A percentile compares a stretch with the other conserved stretches of the same genome.
Evolutionary conservation across 805 yeast species (phyloP).

Genomic region (Dipodascus albidus): DNA sequence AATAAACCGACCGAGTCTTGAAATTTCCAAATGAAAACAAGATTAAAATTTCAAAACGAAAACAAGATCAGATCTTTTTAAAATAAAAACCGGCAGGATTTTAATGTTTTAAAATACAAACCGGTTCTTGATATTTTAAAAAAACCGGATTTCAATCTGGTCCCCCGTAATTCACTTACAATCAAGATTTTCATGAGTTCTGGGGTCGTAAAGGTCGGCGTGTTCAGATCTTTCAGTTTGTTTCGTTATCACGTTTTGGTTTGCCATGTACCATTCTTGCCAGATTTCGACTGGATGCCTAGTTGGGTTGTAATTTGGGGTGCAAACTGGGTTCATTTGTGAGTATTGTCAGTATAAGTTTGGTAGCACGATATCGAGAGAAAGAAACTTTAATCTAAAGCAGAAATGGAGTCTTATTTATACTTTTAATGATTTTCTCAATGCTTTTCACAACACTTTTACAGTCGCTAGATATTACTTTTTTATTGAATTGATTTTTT

Average conservation of each 20-base stretch:
- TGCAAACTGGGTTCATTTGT: background rate
- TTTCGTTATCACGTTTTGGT: slow-evolving; percentile 10
- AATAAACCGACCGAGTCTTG: too few relatives aligned
- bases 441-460: too few relatives aligned
- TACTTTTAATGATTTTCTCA: background rate
- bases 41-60: too few relatives aligned
- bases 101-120: too few relatives aligned
- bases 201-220: slow-evolving; percentile 5
- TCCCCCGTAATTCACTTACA: too few relatives aligned
- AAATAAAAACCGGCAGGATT: too few relatives aligned
- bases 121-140: too few relatives aligned
- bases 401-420: background rate
- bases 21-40: too few relatives aligned
- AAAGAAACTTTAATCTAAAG: background rate
- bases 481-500: background rate
- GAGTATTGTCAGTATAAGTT: too few relatives aligned
- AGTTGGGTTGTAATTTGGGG: slow-evolving; percentile 13
- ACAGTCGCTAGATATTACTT: background rate
- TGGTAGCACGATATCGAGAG: too few relatives aligned
- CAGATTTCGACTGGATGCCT: slow-evolving; percentile 22
- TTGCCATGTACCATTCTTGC: slow-evolving; percentile 21
- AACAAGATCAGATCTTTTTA: too few relatives aligned
- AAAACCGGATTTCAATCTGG: too few relatives aligned
- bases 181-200: background rate
- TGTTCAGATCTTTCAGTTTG: slow-evolving; percentile 8